Base-by-base conservation (phyloP, 495 filamentous ascomycete genomes). In the Daldinia loculata region DNA sequence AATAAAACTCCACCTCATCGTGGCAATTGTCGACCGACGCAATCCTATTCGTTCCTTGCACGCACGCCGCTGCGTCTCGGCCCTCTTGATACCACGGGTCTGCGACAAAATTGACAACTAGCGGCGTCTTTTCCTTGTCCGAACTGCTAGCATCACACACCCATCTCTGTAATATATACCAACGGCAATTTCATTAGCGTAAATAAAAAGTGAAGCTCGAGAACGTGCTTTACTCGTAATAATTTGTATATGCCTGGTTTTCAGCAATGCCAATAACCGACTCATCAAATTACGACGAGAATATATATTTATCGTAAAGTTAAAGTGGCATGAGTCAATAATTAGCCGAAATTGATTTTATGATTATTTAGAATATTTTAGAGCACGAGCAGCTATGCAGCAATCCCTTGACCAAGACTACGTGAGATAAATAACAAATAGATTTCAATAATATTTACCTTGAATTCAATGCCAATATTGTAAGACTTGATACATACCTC, bases 81-180 rank as follows among this genome's bases (percentile, higher is more conserved):
- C 66, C 34, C 36, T 50, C 52, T 61, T 24, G 45, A 68, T 74
- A 69, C 67, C 65, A 73, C 60, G 50, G 43, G 50, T 60, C 59
- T 67, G 67, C 67, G 72, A 71, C 67, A 71, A 66, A 61, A 60
- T 58, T 48, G 50, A 50, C 64, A 53, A 56, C 60, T 67, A 68
- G 69, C 56, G 24, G 63, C 38, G 52, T 63, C 34, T 26, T 36
- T 9, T 68, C 48, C 62, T 61, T 65, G 36, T 61, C 38, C 17
- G 6, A 56, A 61, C 39, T 68, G 65, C 65, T 38, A 38, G 48
- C 70, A 56, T 68, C 65, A 43, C 60, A 62, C 66, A 56, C 38
- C 65, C 34, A 65, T 72, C 61, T 72, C 65, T 58, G 41, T 12
- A 3, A 14, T 65, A 57, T 45, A 48, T 48, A 48, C 19, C 64